Evolutionary conservation across 305 asterid species (phyloP), one percentile per base, ranked within the genome.

Genomic region (Caryopteris hybrid): DNA sequence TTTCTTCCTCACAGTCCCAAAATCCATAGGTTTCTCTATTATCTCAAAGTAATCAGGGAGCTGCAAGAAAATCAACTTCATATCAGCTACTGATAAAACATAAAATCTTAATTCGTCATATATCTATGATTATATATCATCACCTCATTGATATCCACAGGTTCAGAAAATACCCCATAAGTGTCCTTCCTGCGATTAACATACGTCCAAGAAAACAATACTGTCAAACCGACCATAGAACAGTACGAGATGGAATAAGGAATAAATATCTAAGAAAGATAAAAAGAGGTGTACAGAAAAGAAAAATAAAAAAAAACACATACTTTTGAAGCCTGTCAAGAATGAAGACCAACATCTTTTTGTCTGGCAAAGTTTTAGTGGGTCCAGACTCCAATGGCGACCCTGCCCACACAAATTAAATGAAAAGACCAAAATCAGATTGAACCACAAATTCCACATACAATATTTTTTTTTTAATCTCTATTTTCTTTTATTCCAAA

Each of bases 241-340:
- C 70, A 70, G 69, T 60, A 72, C 58, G 57, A 66, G 50, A 20
- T 46, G 47, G 34, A 71, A 23, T 46, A 50, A 58, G 41, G 14
- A 41, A 48, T 2, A 66, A 65, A 73, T 43, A 59, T 61, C 68
- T 27, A 74, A 73, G 43, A 39, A 60, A 81, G 71, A 71, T 43
- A 71, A 54, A 57, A 55, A 34, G 29, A 33, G 12, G 14, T 13
- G 27, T 7, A 36, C 9, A 34, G 13, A 34, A 57, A 57, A 74
- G 60, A 36, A 34, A 65, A 34, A 67, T 20, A 61, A 61, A 72
- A 52, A 61, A 69, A 66, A 47, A 57, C 60, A 71, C 54, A 72
- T 72, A 92, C 98, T 92, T 89, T 86, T 92, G 97, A 74, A 92
- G 96, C 72, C 96, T 92, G 84, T 92, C 96, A 69, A 92, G 96